Percentiles rank a stretch among this genome's conserved stretches.
Evolutionary conservation across 192 early-diverging fungal genomes (phyloP).

Genomic region (Dimargaris verticillata): DNA sequence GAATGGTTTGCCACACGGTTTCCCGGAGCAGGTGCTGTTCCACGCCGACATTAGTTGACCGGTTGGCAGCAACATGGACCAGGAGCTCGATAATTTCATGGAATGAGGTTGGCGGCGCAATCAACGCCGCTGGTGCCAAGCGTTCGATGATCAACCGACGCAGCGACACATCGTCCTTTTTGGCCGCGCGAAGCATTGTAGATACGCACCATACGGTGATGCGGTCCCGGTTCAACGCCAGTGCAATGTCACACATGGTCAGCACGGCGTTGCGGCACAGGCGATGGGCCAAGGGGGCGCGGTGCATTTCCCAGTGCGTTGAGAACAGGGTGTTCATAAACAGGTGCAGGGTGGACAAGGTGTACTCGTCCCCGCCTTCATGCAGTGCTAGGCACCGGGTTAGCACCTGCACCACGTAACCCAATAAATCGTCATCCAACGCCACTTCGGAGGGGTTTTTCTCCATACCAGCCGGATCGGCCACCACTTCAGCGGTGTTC

Average conservation of each 20-base stretch:
- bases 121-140: conserved; percentile 41
- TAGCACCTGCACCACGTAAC: conserved; percentile 3
- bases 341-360: conserved; percentile 5
- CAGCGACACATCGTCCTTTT: conserved; percentile 28
- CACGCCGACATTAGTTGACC: neutral
- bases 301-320: neutral
- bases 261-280: conserved; percentile 23
- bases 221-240: conserved; percentile 14
- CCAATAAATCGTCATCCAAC: conserved; percentile 1
- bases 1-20: conserved; percentile 1
- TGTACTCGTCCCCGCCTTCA: neutral
- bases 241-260: conserved; percentile 19
- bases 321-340: conserved; percentile 9
- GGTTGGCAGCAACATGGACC: neutral
- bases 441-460: neutral
- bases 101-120: conserved; percentile 34
- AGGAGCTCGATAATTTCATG: conserved; percentile 32
- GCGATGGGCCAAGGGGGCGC: conserved; percentile 11
- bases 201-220: conserved; percentile 42
- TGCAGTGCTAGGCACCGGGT: neutral
- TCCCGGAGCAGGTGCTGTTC: neutral
- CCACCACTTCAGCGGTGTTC: neutral
- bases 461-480: neutral
- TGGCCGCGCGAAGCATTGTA: conserved; percentile 44
- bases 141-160: conserved; percentile 34